Evolutionary conservation across 1,284 basidiomycete genomes (phyloP), one percentile per base, ranked within the genome.

Genomic region (Puccinia coronata): DNA sequence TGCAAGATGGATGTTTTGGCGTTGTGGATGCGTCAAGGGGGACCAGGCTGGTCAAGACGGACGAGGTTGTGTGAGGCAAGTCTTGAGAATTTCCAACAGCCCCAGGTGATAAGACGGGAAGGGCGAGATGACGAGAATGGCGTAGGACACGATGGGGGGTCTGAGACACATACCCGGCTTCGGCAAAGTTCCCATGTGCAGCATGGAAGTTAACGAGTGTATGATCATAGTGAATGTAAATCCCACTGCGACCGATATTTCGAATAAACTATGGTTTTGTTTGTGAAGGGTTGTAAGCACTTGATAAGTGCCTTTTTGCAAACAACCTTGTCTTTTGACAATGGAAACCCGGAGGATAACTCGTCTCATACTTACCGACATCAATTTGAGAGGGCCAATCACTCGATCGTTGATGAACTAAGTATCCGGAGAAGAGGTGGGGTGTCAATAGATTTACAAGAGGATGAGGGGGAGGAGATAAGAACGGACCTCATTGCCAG

Each of bases 371-470:
- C 79, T 74, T 25, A 95, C 96, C 85, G 93, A 92, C 93, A 97
- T 95, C 82, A 98, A 88, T 55, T 94, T 91, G 80, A 97, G 89
- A 34, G 94, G 96, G 6, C 94, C 95, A 83, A 95, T 94, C 31
- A 96, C 92, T 34, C 95, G 91, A 85, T 99, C 96, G 85, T 98
- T 96, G 28, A 93, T 91, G 87, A 92, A 97, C 86, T 84, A 73
- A 39, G 23, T 55, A 53, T 55, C 51, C 41, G n/a, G 34, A 47
- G 39, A 69, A n/a, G 39, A 49, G 61, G 43, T 47, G 20, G 51
- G 25, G 39, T n/a, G 43, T 34, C 18, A 71, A 82, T 53, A 80
- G 36, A 53, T 4, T 0, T 39, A 34, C 18, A 74, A 39, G 9
- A 31, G 70, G 81, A 67, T 25, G 31, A 41, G 39, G 12, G 11